Conservation (phyloP, 495 filamentous ascomycete genomes). For the Hypoxylon trugodes region DNA sequence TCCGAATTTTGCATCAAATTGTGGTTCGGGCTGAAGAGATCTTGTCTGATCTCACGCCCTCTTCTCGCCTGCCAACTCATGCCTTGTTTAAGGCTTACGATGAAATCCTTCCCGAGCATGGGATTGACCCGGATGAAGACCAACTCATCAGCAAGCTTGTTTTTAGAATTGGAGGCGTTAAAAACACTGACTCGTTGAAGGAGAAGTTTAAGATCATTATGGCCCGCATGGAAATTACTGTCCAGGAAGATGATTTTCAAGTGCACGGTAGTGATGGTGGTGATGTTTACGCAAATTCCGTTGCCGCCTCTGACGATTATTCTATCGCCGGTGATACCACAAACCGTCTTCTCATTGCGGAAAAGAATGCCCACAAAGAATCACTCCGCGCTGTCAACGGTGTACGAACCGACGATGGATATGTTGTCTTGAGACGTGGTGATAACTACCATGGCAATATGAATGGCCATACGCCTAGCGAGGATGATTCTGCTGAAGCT, state of each 20-base stretch:
- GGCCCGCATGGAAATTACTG: conserved; percentile 70
- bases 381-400: neutral
- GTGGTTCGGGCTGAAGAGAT: conserved; percentile 73
- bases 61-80: conserved; percentile 72
- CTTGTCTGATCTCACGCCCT: conserved; percentile 60
- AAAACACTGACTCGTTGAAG: conserved; percentile 56
- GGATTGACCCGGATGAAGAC: conserved; percentile 74
- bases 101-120: conserved; percentile 70
- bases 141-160: conserved; percentile 78
- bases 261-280: conserved; percentile 26
- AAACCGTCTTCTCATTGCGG: neutral
- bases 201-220: conserved; percentile 73
- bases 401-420: neutral
- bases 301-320: conserved; percentile 12
- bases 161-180: conserved; percentile 75
- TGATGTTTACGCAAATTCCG: conserved; percentile 8
- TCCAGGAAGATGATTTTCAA: conserved; percentile 60
- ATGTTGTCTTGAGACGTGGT: neutral
- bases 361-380: conserved; percentile 3
- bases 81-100: conserved; percentile 86
- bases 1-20: conserved; percentile 79
- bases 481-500: conserved; percentile 18
- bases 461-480: conserved; percentile 3
- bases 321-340: conserved; percentile 8
- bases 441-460: neutral